phyloP scores from a whole-genome alignment of 1,139 yeast genomes.

The Scheffersomyces insectosa region DNA sequence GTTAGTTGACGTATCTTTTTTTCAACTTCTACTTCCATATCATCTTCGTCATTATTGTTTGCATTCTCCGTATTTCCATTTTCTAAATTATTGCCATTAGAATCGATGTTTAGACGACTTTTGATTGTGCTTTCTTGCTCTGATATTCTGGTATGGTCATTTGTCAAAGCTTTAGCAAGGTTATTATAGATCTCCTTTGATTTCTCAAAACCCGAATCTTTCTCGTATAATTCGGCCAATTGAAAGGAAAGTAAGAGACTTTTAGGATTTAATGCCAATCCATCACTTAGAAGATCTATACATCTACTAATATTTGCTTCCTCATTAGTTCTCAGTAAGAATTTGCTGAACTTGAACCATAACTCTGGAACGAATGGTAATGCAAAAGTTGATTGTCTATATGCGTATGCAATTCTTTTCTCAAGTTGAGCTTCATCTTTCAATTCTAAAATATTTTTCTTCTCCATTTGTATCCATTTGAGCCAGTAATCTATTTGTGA shows the following conservation, averaged over 20 bases:
- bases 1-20: constrained; percentile 16
- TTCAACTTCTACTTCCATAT: constrained; percentile 10
- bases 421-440: constrained; percentile 48
- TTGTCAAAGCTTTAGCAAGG: constrained; percentile 45
- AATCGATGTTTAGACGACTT: constrained; percentile 12
- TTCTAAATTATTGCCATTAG: constrained; percentile 6
- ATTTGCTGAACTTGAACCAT: constrained; percentile 69
- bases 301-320: constrained; percentile 35
- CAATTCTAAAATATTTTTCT: constrained; percentile 64
- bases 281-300: constrained; percentile 51
- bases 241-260: constrained; percentile 70
- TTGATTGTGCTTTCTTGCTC: constrained; percentile 25
- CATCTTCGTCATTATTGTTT: constrained; percentile 18
- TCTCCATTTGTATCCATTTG: constrained; percentile 80
- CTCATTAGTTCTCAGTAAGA: constrained; percentile 31
- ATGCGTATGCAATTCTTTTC: constrained; percentile 71
- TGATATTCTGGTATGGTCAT: constrained; percentile 28
- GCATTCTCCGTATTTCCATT: constrained; percentile 4
- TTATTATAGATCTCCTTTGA: constrained; percentile 54
- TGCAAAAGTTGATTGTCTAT: constrained; percentile 67
- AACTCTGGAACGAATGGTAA: constrained; percentile 77
- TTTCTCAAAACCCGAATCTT: constrained; percentile 50
- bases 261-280: constrained; percentile 65
- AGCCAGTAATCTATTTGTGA: constrained; percentile 61
- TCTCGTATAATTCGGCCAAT: constrained; percentile 70